Conservation (phyloP, 805 yeast species). For the Candida silvicultrix region DNA sequence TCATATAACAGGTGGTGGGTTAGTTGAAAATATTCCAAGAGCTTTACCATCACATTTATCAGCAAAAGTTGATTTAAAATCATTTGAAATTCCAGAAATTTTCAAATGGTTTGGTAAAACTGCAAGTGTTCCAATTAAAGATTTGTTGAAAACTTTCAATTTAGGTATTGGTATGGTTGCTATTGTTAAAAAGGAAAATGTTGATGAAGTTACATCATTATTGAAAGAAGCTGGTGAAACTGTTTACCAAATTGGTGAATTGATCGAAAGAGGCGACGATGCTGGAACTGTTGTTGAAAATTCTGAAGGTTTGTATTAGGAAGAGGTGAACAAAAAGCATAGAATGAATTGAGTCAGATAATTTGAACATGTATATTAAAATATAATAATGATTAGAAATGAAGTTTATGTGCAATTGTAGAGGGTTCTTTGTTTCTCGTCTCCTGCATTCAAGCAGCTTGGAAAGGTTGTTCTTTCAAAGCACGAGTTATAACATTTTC, state of each 20-base stretch:
- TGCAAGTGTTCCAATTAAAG: conserved; percentile 83
- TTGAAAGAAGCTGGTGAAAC: conserved; percentile 66
- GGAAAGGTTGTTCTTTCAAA: conserved; percentile 31
- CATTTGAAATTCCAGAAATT: conserved; percentile 83
- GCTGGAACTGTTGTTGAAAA: conserved; percentile 48
- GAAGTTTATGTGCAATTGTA: background rate
- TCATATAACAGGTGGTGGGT: conserved; percentile 98
- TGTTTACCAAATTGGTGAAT: conserved; percentile 63
- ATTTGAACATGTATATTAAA: background rate
- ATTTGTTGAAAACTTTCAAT: conserved; percentile 86
- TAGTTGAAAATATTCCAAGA: conserved; percentile 93
- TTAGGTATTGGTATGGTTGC: conserved; percentile 97
- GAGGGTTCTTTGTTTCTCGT: background rate
- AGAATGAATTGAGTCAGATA: background rate
- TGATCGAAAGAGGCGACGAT: conserved; percentile 40
- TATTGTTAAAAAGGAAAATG: conserved; percentile 69
- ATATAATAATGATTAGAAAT: background rate
- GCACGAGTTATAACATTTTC: conserved; percentile 39
- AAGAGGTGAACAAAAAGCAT: too few relatives aligned
- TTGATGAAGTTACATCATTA: conserved; percentile 42
- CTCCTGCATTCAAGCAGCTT: conserved; percentile 13
- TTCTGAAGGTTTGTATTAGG: conserved; percentile 23
- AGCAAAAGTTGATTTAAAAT: conserved; percentile 71
- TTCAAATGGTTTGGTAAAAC: conserved; percentile 92
- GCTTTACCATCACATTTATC: conserved; percentile 77